Conservation (phyloP, 2,329 filamentous ascomycete genomes). For the Phaeophleospora eucalypticola region DNA sequence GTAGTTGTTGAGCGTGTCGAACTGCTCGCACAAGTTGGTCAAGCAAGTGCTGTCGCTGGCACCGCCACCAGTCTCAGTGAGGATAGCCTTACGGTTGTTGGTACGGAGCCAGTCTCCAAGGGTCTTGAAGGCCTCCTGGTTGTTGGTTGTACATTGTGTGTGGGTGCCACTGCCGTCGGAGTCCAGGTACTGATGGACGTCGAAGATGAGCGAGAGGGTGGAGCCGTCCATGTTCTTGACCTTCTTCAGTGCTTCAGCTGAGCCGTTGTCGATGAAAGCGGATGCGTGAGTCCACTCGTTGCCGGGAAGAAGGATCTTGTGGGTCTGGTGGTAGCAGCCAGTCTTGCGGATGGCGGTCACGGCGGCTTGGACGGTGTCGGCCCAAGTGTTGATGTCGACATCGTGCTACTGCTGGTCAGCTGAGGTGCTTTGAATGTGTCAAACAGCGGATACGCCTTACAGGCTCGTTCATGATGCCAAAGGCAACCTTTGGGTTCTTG, state of each 20-base stretch:
- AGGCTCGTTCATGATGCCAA: constrained; percentile 67
- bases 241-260: constrained; percentile 24
- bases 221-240: constrained; percentile 31
- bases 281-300: constrained; percentile 46
- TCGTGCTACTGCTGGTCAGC: constrained; percentile 31
- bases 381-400: constrained; percentile 54
- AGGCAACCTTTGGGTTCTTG: constrained; percentile 51
- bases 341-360: constrained; percentile 63
- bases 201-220: constrained; percentile 35
- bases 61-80: constrained; percentile 42
- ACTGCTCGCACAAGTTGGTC: constrained; percentile 33
- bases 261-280: constrained; percentile 26
- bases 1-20: constrained; percentile 29
- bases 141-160: constrained; percentile 32
- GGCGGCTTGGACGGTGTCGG: constrained; percentile 55
- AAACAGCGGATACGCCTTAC: constrained; percentile 29
- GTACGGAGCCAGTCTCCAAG: constrained; percentile 36
- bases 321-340: constrained; percentile 52
- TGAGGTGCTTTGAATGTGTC: neutral
- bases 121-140: constrained; percentile 33
- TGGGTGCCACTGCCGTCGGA: constrained; percentile 38
- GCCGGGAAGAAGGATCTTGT: constrained; percentile 63
- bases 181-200: constrained; percentile 43
- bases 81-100: constrained; percentile 37
- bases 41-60: constrained; percentile 33